Conservation (phyloP, 129 eudicot species). For the Helichrysum umbraculigerum region DNA sequence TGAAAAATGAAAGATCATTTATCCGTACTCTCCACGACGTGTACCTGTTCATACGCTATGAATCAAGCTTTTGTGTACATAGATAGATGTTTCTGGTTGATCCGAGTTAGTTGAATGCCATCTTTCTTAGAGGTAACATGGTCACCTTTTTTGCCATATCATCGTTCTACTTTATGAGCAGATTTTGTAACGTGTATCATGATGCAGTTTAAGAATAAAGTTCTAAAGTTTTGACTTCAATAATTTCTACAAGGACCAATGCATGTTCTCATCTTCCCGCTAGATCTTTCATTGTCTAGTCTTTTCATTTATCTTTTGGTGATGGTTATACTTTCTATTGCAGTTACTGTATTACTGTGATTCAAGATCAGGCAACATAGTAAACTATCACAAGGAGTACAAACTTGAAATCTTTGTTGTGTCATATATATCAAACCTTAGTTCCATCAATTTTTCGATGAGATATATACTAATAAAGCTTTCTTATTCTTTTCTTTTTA, state of each 20-base stretch:
- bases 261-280: neutral
- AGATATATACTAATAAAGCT: neutral
- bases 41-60: neutral
- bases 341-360: neutral
- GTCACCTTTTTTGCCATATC: neutral
- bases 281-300: neutral
- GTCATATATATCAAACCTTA: neutral
- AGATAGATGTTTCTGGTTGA: conserved; percentile 6
- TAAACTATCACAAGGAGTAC: too few relatives aligned
- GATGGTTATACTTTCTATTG: neutral
- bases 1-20: neutral
- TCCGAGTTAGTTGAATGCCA: neutral
- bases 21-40: neutral
- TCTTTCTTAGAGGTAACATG: conserved; percentile 1
- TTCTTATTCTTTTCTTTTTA: too few relatives aligned
- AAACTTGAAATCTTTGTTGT: too few relatives aligned
- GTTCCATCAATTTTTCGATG: neutral
- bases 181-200: neutral
- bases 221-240: neutral
- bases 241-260: neutral
- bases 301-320: neutral
- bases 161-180: neutral
- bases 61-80: conserved; percentile 6
- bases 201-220: too few relatives aligned
- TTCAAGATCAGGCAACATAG: neutral